Percentiles rank a stretch among this genome's conserved stretches.
These are phyloP conservation scores for Pleurozium schreberi DNA, from an alignment of 225 moss, liverwort and hornwort genomes.

Conservation along the genomic window DNA sequence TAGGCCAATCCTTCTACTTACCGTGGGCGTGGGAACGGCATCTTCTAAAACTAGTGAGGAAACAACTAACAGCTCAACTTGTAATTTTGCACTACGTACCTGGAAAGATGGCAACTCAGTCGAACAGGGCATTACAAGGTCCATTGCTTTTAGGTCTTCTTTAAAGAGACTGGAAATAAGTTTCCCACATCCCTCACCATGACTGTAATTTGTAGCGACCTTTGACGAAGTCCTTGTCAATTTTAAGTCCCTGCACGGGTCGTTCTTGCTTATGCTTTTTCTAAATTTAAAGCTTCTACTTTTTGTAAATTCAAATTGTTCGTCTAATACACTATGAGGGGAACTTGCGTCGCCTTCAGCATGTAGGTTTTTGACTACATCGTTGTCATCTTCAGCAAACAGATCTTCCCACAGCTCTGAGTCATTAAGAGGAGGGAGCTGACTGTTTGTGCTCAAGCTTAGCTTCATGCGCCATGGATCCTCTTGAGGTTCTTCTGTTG, in stretches of 20 bases:
- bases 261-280: conserved; percentile 4
- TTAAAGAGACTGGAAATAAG: conserved; percentile 46
- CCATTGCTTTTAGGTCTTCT: conserved; percentile 49
- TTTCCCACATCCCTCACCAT: conserved; percentile 68
- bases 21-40: background rate
- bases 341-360: conserved; percentile 26
- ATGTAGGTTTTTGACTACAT: background rate
- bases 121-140: conserved; percentile 61
- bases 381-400: conserved; percentile 13
- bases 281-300: conserved; percentile 19
- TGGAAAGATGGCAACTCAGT: conserved; percentile 63
- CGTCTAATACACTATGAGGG: conserved; percentile 35
- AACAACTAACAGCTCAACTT: background rate
- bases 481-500: conserved; percentile 7
- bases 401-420: conserved; percentile 27
- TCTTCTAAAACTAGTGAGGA: background rate
- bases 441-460: conserved; percentile 22
- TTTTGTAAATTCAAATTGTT: conserved; percentile 18
- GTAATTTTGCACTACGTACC: conserved; percentile 18
- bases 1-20: background rate
- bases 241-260: background rate
- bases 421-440: conserved; percentile 42
- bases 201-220: conserved; percentile 53
- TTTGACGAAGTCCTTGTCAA: background rate
- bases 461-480: conserved; percentile 33